A percentile compares a stretch with the other conserved stretches of the same genome.
Conservation (phyloP, 2,329 filamentous ascomycete genomes). For the Alternaria gansuensis region DNA sequence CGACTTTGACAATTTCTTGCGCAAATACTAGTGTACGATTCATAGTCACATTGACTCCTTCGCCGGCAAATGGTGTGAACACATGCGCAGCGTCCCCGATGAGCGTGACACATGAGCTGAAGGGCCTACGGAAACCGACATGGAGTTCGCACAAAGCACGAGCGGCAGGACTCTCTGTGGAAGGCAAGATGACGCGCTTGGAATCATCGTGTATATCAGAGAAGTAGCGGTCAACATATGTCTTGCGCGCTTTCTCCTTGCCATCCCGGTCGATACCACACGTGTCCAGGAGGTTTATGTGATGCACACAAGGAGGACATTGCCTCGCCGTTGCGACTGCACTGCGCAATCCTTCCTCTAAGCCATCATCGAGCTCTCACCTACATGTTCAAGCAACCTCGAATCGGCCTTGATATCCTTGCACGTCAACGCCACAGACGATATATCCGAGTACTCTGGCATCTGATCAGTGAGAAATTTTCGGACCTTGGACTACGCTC, state of each 20-base stretch:
- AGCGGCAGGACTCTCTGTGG: conserved; percentile 26
- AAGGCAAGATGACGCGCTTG: conserved; percentile 34
- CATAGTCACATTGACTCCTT: conserved; percentile 68
- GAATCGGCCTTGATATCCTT: conserved; percentile 56
- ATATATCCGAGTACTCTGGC: conserved; percentile 60
- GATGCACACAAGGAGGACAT: conserved; percentile 56
- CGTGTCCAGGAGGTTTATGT: conserved; percentile 51
- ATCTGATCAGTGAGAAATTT: conserved; percentile 43
- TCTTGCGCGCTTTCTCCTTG: conserved; percentile 46
- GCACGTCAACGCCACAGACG: conserved; percentile 56
- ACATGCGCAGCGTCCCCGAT: conserved; percentile 69
- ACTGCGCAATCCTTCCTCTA: conserved; percentile 54
- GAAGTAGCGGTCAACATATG: conserved; percentile 37
- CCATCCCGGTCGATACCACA: conserved; percentile 59
- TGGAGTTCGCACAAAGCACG: conserved; percentile 63
- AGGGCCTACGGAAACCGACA: conserved; percentile 60
- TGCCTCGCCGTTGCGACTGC: conserved; percentile 59
- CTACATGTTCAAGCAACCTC: conserved; percentile 57
- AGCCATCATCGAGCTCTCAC: conserved; percentile 49
- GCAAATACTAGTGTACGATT: conserved; percentile 64
- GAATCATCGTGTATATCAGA: conserved; percentile 48
- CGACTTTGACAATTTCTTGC: conserved; percentile 28
- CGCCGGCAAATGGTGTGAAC: conserved; percentile 67
- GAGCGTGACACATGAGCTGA: conserved; percentile 61
- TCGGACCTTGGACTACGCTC: conserved; percentile 56